Conservation (phyloP, 2,329 filamentous ascomycete genomes). For the Parascedosporium putredinis region DNA sequence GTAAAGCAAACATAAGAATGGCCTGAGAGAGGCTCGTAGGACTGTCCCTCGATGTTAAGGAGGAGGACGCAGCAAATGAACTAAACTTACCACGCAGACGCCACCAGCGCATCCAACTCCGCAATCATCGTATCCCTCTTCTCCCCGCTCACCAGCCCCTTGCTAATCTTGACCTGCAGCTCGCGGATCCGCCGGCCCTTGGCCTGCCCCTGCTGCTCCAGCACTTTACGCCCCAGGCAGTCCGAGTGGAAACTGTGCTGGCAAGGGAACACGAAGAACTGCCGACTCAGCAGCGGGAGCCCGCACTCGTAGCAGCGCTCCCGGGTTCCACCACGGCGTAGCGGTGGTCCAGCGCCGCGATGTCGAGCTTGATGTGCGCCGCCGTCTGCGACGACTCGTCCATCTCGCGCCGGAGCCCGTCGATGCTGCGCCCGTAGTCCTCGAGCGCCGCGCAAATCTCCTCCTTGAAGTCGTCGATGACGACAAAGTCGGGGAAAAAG, state of each 20-base stretch:
- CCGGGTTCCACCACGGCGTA: constrained; percentile 96
- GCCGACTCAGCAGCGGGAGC: constrained; percentile 73
- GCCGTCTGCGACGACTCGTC: constrained; percentile 86
- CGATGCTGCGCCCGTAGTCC: constrained; percentile 86
- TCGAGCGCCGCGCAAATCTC: constrained; percentile 92
- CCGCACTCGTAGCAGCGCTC: constrained; percentile 88
- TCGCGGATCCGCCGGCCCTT: constrained; percentile 74
- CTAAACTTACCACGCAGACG: constrained; percentile 65
- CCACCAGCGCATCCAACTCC: constrained; percentile 87
- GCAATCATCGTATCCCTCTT: constrained; percentile 74
- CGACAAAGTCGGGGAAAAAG: constrained; percentile 96
- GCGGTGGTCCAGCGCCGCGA: constrained; percentile 71
- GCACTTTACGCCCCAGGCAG: constrained; percentile 75
- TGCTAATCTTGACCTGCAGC: constrained; percentile 72
- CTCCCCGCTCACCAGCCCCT: constrained; percentile 57
- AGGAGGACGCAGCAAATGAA: constrained; percentile 4
- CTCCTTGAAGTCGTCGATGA: constrained; percentile 98
- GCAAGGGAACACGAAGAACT: constrained; percentile 98
- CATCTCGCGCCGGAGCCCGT: constrained; percentile 84
- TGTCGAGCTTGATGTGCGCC: constrained; percentile 81
- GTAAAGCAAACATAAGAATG: no score
- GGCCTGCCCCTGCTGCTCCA: constrained; percentile 68
- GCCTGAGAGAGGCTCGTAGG: no score
- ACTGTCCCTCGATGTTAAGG: neutral
- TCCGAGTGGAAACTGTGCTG: constrained; percentile 97